phyloP scores from a whole-genome alignment of 2,329 filamentous ascomycete genomes.

The Trichoderma semiorbis region DNA sequence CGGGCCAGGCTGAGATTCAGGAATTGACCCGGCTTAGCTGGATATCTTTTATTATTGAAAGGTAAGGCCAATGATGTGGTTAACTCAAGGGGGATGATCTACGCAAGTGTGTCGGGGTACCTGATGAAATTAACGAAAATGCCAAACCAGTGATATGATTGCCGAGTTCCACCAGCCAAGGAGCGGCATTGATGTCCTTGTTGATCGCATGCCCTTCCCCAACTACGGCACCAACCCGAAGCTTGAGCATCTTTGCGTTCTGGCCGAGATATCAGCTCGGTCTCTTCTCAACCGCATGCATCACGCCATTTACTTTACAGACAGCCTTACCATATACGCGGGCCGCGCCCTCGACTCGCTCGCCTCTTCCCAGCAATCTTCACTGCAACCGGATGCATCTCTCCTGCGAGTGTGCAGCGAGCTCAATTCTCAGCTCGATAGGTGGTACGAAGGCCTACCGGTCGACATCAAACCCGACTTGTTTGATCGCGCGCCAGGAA shows the following conservation, averaged over 20 bases:
- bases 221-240: conserved; percentile 21
- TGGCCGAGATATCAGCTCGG: conserved; percentile 24
- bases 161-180: conserved; percentile 27
- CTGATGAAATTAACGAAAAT: neutral
- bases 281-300: conserved; percentile 27
- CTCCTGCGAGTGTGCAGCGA: conserved; percentile 23
- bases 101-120: neutral
- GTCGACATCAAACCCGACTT: conserved; percentile 26
- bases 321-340: conserved; percentile 20
- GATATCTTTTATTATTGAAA: conserved; percentile 27
- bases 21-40: conserved; percentile 26
- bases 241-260: conserved; percentile 21
- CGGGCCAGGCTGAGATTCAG: conserved; percentile 17
- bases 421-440: conserved; percentile 25
- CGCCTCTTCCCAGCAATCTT: neutral
- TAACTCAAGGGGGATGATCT: neutral
- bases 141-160: conserved; percentile 21
- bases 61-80: conserved; percentile 16
- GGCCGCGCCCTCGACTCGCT: conserved; percentile 16
- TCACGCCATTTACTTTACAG: conserved; percentile 24
- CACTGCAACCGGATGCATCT: conserved; percentile 18
- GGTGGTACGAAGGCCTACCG: conserved; percentile 26
- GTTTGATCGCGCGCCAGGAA: conserved; percentile 2
- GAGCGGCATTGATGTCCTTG: conserved; percentile 27
- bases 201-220: conserved; percentile 27